Evolutionary conservation across 139 green algal species (phyloP), one percentile per base, ranked within the genome.

Genomic region (Picochlorum sp.): DNA sequence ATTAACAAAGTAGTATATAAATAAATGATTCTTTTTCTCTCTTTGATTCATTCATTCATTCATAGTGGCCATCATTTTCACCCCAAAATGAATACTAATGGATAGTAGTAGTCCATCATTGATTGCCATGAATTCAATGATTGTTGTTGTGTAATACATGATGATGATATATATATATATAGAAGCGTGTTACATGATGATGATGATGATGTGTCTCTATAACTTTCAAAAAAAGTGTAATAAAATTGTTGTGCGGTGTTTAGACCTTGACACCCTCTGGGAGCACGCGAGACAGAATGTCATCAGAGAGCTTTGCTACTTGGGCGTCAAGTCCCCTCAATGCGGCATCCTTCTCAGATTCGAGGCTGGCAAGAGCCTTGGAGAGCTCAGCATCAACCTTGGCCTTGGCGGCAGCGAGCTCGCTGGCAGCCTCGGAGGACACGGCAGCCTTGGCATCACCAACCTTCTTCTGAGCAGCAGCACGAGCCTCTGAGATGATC

Each of bases 281-380:
- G 67, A 94, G 83, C 71, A 94, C 83, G 30, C 86, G 83, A 38
- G 65, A 74, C 10, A 94, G 75, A 41, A 94, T 86, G 70, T 94
- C 83, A 11, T 20, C 56, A 34, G 79, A 83, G 72, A 94, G 88
- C 72, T 86, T 88, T 50, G 83, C 81, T 21, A 90, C 84, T 82
- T 94, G 83, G 20, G 72, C 59, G 44, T 92, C 86, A 61, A 94
- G 71, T 52, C 70, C 69, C 49, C 70, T 75, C 6, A 94, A 66
- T 66, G 89, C 78, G 3, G 66, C 71, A 9, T 80, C 75, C 62
- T 81, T 86, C 80, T 94, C 87, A 66, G 85, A 75, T 63, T 89
- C 83, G 60, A 94, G 66, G 10, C 58, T 63, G 9, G 68, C 79
- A 28, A 92, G 73, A 10, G 83, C 72, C 1, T 30, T 26, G 10